Conservation (phyloP, 129 eudicot species). For the Ambrosia artemisiifolia region DNA sequence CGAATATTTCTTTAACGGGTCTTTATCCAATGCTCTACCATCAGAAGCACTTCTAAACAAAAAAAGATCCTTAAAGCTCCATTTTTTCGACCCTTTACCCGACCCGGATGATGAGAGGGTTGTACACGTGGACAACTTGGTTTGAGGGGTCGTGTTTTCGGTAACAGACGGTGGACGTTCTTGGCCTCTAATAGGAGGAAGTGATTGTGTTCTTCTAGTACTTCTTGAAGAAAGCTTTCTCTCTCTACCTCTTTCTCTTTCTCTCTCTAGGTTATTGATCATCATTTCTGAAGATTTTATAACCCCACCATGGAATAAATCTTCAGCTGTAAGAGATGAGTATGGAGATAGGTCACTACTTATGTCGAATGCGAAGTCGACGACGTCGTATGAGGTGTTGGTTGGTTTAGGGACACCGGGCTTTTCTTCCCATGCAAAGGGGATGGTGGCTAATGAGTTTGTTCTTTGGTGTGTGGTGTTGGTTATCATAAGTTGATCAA, state of each 20-base stretch:
- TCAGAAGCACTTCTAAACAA: constrained; percentile 90
- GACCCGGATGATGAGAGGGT: constrained; percentile 35
- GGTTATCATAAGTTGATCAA: constrained; percentile 36
- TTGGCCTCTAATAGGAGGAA: constrained; percentile 54
- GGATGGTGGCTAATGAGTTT: constrained; percentile 27
- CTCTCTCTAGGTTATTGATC: neutral
- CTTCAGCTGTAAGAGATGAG: constrained; percentile 51
- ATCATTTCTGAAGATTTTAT: constrained; percentile 35
- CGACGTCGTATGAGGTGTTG: neutral
- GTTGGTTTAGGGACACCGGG: constrained; percentile 40
- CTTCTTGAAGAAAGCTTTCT: constrained; percentile 46
- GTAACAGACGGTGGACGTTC: constrained; percentile 48
- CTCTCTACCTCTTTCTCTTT: constrained; percentile 28
- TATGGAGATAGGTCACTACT: constrained; percentile 30
- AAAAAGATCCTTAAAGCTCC: constrained; percentile 74
- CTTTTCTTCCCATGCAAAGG: constrained; percentile 52
- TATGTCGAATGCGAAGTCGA: constrained; percentile 52
- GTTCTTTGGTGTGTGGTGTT: neutral
- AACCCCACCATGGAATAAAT: constrained; percentile 49
- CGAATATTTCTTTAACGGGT: constrained; percentile 68
- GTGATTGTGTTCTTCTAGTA: constrained; percentile 59
- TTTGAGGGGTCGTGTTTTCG: neutral
- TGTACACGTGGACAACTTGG: neutral
- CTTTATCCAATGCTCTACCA: constrained; percentile 68
- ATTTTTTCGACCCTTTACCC: constrained; percentile 39